These are phyloP conservation scores for Neurospora hispaniola DNA, from an alignment of 495 filamentous ascomycete genomes.

Conservation along the genomic window DNA sequence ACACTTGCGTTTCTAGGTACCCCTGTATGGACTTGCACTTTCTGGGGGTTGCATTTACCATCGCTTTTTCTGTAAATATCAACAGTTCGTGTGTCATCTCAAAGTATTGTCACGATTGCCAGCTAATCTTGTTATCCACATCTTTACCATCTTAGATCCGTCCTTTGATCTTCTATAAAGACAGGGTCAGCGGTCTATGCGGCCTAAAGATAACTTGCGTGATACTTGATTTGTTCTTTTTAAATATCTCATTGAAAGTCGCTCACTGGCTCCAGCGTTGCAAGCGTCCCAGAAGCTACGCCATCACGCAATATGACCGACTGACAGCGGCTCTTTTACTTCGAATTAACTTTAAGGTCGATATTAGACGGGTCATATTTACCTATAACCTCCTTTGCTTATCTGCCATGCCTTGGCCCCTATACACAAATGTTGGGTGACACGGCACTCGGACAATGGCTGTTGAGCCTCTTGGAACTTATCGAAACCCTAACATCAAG, in stretches of 20 bases:
- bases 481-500: slow-evolving; percentile 29
- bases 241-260: neutral
- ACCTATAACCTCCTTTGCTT: neutral
- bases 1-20: no score
- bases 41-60: no score
- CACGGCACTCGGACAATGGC: neutral
- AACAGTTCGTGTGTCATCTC: neutral
- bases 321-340: neutral
- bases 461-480: slow-evolving; percentile 14
- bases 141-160: neutral
- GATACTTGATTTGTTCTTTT: neutral
- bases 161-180: neutral
- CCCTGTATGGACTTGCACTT: no score
- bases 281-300: neutral
- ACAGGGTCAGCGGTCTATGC: neutral
- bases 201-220: neutral
- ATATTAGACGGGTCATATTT: neutral
- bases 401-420: neutral
- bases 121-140: neutral
- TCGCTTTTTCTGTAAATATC: no score
- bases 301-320: neutral
- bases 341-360: neutral
- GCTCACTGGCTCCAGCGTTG: neutral
- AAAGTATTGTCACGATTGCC: neutral
- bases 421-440: neutral